Conservation (phyloP, 257 asterid genomes). For the Schizonepeta tenuifolia region DNA sequence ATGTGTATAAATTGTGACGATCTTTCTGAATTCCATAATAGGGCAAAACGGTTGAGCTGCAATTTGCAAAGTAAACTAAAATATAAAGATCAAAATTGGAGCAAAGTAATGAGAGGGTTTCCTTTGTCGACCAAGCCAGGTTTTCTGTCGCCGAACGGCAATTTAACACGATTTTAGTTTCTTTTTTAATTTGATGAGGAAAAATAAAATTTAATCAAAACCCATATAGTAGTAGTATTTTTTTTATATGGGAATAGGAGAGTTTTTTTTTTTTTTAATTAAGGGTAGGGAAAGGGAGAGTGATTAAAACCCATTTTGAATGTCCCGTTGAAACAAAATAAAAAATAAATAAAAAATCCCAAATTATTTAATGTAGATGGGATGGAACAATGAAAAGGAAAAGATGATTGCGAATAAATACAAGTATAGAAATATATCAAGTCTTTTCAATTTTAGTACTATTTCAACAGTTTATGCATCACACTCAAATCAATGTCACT, state of each 20-base stretch:
- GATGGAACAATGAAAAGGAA: constrained; percentile 3
- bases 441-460: constrained; percentile 1
- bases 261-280: too few relatives aligned
- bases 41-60: too few relatives aligned
- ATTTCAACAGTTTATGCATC: constrained; percentile 10
- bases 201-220: too few relatives aligned
- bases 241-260: too few relatives aligned
- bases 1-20: too few relatives aligned
- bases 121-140: not conserved
- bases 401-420: constrained; percentile 4
- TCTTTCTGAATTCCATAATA: too few relatives aligned
- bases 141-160: not conserved
- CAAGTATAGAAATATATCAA: not conserved
- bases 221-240: too few relatives aligned
- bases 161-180: not conserved
- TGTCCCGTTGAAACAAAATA: too few relatives aligned
- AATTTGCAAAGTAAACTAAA: not conserved
- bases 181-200: too few relatives aligned
- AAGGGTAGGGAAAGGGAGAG: too few relatives aligned
- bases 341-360: too few relatives aligned
- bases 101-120: not conserved
- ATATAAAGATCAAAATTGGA: not conserved
- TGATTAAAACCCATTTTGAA: too few relatives aligned
- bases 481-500: not conserved
- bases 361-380: not conserved